A percentile compares a stretch with the other conserved stretches of the same genome.
These are phyloP conservation scores for Pythium pyrilobum DNA, from an alignment of 352 stramenopile species.

Conservation along the genomic window DNA sequence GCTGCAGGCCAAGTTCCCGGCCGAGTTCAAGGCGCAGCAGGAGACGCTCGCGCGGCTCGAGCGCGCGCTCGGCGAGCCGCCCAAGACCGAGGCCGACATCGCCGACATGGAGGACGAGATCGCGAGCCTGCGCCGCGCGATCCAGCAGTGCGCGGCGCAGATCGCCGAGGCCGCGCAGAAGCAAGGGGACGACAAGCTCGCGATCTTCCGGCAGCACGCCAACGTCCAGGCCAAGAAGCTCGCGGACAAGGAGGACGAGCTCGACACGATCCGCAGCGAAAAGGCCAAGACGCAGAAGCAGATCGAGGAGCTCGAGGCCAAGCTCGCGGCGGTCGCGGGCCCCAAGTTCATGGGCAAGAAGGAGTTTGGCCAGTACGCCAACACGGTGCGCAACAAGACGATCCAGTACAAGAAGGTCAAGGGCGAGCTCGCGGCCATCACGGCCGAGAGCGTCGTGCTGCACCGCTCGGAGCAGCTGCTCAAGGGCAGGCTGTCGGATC, in stretches of 20 bases:
- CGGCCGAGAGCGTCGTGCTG: slow-evolving; percentile 87
- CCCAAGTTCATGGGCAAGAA: slow-evolving; percentile 83
- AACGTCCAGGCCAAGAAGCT: slow-evolving; percentile 87
- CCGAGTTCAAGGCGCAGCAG: slow-evolving; percentile 69
- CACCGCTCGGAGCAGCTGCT: slow-evolving; percentile 90
- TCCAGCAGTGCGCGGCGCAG: slow-evolving; percentile 61
- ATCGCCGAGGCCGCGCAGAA: slow-evolving; percentile 66
- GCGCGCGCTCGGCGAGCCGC: slow-evolving; percentile 55
- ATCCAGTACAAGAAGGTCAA: slow-evolving; percentile 91
- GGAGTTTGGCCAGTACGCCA: slow-evolving; percentile 89
- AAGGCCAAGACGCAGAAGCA: slow-evolving; percentile 54
- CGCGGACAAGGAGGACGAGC: slow-evolving; percentile 84
- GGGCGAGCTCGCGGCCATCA: slow-evolving; percentile 77
- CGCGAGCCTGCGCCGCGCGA: slow-evolving; percentile 45
- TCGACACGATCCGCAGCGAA: slow-evolving; percentile 63
- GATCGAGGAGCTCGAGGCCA: slow-evolving; percentile 68
- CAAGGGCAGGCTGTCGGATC: slow-evolving; percentile 74
- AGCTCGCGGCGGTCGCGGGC: slow-evolving; percentile 50
- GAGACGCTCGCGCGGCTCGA: slow-evolving; percentile 78
- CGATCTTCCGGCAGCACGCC: slow-evolving; percentile 88
- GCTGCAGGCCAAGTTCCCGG: slow-evolving; percentile 61
- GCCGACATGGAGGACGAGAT: slow-evolving; percentile 85
- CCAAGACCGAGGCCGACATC: slow-evolving; percentile 85
- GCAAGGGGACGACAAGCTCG: slow-evolving; percentile 81
- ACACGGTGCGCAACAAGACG: slow-evolving; percentile 87